Base-by-base conservation (phyloP, 2,329 filamentous ascomycete genomes). In the Elsinoe ampelina region DNA sequence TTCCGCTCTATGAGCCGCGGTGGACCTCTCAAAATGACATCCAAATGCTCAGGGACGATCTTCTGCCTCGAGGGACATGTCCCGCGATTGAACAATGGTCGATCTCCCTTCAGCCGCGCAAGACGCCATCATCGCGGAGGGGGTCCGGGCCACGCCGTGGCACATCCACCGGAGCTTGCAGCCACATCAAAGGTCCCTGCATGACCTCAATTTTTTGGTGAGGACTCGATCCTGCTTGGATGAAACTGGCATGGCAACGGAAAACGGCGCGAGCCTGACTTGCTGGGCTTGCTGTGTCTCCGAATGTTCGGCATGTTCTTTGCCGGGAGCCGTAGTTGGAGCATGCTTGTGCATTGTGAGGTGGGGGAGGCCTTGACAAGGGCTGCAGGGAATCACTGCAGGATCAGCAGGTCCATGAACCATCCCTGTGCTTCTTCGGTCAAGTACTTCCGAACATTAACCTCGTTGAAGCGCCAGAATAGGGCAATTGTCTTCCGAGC, bases 81-180 rank as follows among this genome's bases (percentile, higher is more conserved):
- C 20, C 41, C 41, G 20, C 19, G 11, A 22, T 45, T 45, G 41
- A 45, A 22, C 20, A 26, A 45, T 22, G 41, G 41, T 22, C 41
- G 17, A 45, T 45, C 20, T 45, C 41, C 41, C 41, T 45, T 26
- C 41, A 45, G 41, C 41, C 41, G 41, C 41, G 41, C 20, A 45
- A 45, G 41, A 26, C 41, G 41, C 41, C 41, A 45, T 45, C 41
- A 45, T 45, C 41, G 41, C 41, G 41, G 41, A 45, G 41, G 41
- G 41, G 41, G 41, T 22, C 41, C 41, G 41, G 41, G 41, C 17
- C 41, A 45, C 26, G 26, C 41, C 41, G 41, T 19, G 41, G 2
- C 19, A 45, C 26, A 45, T 45, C 41, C 41, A 45, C 41, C 41
- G 19, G 41, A 17, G 17, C 19, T 2, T n/a, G 26, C 20, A 45